Base-by-base conservation (phyloP, 495 filamentous ascomycete genomes). In the Penicillium lividum region DNA sequence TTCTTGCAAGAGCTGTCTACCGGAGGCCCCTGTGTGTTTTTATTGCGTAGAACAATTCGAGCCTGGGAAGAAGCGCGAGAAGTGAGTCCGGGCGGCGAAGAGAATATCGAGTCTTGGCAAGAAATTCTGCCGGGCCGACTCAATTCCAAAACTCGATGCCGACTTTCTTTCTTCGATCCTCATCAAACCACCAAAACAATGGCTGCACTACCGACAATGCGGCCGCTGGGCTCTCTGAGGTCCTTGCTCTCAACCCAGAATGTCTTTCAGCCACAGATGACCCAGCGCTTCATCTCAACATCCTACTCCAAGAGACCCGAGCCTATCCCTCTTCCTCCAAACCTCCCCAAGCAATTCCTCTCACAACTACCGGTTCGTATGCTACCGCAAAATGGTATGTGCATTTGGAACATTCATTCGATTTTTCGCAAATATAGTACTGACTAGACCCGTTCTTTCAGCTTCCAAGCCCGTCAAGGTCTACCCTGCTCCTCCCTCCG, bases 221-320 rank as follows among this genome's bases (percentile, higher is more conserved):
- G 84, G 85, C 87, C 82, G 57, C 75, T 88, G 77, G 80, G 82
- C 82, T 85, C 84, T 76, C 83, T 86, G 73, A 85, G 86, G 73
- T 76, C 82, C 25, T 69, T 82, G 16, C 15, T 70, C 31, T 69
- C 62, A 58, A 65, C 86, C 10, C 78, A 81, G 47, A 69, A 74
- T 55, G 68, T 70, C 48, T 62, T 78, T 48, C 73, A 78, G 53
- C 73, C 79, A 51, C 73, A 74, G 16, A 58, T 75, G 59, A 64
- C 59, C 61, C 63, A 65, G 58, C 68, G 78, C 55, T 71, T 68
- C 22, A 69, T 81, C 54, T 70, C 74, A 48, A 79, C 80, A 10
- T 60, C 63, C 57, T 74, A 74, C 51, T 68, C 76, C 22, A 62
- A 72, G 48, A 69, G 68, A 43, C 70, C 73, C 42, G 61, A 72